Evolutionary conservation across 768 basidiomycete genomes (phyloP).

Genomic region (Piloderma croceum): DNA sequence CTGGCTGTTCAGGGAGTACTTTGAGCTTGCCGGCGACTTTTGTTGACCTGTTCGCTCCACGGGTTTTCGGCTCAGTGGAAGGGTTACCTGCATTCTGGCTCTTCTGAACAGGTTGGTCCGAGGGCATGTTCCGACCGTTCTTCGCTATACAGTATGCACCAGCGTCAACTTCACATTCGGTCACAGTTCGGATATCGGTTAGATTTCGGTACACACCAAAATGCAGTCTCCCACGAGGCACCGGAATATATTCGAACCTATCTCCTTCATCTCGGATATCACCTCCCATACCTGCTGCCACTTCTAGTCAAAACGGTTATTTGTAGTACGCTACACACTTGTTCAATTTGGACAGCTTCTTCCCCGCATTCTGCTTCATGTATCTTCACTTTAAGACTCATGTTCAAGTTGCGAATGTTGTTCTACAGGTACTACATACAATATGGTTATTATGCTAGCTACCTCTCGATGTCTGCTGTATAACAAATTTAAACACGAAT

Average conservation of each 20-base stretch:
- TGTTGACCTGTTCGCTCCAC: slow-evolving; percentile 74
- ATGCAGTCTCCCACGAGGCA: background rate
- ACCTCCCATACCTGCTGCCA: background rate
- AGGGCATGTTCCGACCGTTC: slow-evolving; percentile 9
- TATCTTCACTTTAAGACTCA: too few species aligned
- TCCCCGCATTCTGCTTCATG: too few species aligned
- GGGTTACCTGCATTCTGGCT: slow-evolving; percentile 10
- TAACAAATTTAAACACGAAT: too few species aligned
- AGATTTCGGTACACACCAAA: background rate
- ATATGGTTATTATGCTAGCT: too few species aligned
- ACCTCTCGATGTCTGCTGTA: too few species aligned
- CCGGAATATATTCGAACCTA: background rate
- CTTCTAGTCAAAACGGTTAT: background rate
- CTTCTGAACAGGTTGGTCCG: slow-evolving; percentile 19
- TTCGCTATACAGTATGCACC: background rate
- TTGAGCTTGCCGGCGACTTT: slow-evolving; percentile 84
- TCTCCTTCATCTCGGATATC: too few species aligned
- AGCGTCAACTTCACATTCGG: background rate
- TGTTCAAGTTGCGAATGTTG: too few species aligned
- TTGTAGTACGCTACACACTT: background rate
- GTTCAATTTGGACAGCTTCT: too few species aligned
- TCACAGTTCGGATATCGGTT: background rate
- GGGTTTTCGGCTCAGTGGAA: slow-evolving; percentile 45
- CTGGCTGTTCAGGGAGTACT: slow-evolving; percentile 81
- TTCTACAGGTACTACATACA: too few species aligned